Percentiles rank a stretch among this genome's conserved stretches.
These are phyloP conservation scores for Ophiostoma australiae DNA, from an alignment of 2,329 filamentous ascomycete genomes.

Conservation along the genomic window DNA sequence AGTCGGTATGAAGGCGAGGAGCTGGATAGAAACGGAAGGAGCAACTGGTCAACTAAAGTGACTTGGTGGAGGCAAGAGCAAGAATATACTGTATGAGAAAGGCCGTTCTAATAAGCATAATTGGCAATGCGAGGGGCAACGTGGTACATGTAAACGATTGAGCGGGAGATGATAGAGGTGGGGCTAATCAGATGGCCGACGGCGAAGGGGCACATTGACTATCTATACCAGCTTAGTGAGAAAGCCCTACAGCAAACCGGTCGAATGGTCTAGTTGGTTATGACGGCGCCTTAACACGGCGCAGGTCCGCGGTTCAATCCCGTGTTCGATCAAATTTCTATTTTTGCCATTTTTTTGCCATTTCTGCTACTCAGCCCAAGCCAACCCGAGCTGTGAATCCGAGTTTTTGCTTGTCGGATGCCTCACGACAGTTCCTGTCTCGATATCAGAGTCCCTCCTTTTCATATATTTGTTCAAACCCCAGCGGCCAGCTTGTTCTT, in stretches of 20 bases:
- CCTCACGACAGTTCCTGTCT: background rate
- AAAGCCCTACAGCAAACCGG: too few relatives aligned
- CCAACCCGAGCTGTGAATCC: background rate
- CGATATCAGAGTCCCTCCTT: background rate
- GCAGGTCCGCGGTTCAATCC: slow-evolving; percentile 26
- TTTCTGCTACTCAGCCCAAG: background rate
- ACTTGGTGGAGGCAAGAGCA: too few relatives aligned
- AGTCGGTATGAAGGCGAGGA: background rate
- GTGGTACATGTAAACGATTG: background rate
- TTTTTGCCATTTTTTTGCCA: background rate
- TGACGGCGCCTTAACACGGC: slow-evolving; percentile 27
- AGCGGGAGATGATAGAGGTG: background rate
- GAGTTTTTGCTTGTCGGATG: background rate
- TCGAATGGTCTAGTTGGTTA: slow-evolving; percentile 27
- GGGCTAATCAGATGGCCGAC: background rate
- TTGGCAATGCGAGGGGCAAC: background rate
- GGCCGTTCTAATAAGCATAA: background rate
- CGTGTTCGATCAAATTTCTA: slow-evolving; percentile 24
- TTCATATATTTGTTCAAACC: background rate
- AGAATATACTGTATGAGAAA: background rate
- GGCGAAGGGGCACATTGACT: background rate
- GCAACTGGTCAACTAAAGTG: background rate
- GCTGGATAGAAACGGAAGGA: background rate
- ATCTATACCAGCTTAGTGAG: background rate
- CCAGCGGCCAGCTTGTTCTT: background rate